Base-by-base conservation (phyloP, 345 rosid genomes). In the Leavenworthia alabamica region DNA sequence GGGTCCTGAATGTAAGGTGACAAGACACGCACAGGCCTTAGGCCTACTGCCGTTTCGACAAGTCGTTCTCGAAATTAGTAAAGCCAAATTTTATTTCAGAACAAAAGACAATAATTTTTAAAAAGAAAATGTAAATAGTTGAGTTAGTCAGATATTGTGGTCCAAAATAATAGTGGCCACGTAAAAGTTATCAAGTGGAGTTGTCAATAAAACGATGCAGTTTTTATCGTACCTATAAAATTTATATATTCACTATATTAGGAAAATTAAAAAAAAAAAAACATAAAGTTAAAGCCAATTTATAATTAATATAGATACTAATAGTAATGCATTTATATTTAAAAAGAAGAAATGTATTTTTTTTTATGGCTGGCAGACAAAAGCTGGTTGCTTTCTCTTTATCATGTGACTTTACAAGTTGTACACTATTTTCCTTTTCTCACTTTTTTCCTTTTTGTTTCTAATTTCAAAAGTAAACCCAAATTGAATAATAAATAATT, bases 131-230 rank as follows among this genome's bases (percentile, higher is more conserved):
- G 36, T 45, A 28, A 40, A 68, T 60, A 68, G 51, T 51, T 20
- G 53, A 68, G 31, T 41, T 16, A 8, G 60, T 31, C 53, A 32
- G 60, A 19, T 28, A 7, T 10, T 57, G 42, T 48, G 58, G 51
- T 59, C 36, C 44, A 68, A 11, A 24, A 50, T 41, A 6, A 27
- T 59, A 68, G 45, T 58, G 60, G 52, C 22, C 52, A 68, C 60
- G 60, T 59, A 17, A 57, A 67, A 37, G 4, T 24, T 19, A 23
- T 44, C 5, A 56, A 58, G 59, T 48, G 51, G 53, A n/a, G 8
- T 47, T 13, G 63, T 48, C n/a, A n/a, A n/a, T n/a, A n/a, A 20
- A 20, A 20, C 12, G n/a, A 43, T 43, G 17, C 12, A 42, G 47
- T 8, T 8, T 59, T 48, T 29, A 20, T 60, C 13, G 16, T 45